These are phyloP conservation scores for Sugiyamaella smithiae DNA, from an alignment of 805 yeast genomes.

Conservation along the genomic window DNA sequence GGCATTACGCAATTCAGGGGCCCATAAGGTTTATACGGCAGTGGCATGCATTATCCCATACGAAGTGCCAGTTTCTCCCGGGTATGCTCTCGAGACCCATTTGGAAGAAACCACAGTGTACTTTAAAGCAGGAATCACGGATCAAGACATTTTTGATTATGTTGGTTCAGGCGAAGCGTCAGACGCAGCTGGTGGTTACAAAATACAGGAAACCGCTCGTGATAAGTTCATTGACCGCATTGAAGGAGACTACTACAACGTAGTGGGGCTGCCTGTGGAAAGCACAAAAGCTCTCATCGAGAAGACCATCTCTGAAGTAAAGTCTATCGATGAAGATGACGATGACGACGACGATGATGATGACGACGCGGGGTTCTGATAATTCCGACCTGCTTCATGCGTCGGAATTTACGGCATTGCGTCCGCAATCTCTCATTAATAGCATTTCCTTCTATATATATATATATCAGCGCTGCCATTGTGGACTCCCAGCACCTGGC, in stretches of 20 bases:
- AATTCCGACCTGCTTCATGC: neutral
- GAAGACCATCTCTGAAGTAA: conserved; percentile 15
- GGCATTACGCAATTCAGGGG: conserved; percentile 42
- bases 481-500: no score
- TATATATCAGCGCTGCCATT: neutral
- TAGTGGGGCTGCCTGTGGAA: conserved; percentile 81
- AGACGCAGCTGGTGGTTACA: conserved; percentile 90
- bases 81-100: conserved; percentile 39
- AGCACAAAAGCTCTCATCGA: conserved; percentile 48
- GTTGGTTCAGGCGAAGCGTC: conserved; percentile 70
- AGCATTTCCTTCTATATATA: neutral
- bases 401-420: neutral
- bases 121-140: conserved; percentile 43
- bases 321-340: conserved; percentile 9
- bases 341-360: conserved; percentile 13
- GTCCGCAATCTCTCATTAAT: no score
- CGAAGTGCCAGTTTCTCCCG: conserved; percentile 41
- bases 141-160: conserved; percentile 58
- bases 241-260: conserved; percentile 80
- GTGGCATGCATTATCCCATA: conserved; percentile 47
- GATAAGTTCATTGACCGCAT: conserved; percentile 54
- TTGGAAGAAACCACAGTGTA: conserved; percentile 43
- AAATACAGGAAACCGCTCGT: conserved; percentile 72
- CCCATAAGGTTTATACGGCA: conserved; percentile 54
- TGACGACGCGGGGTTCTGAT: conserved; percentile 3